phyloP scores from a whole-genome alignment of 768 basidiomycete species.

The Hortiboletus campestris region DNA sequence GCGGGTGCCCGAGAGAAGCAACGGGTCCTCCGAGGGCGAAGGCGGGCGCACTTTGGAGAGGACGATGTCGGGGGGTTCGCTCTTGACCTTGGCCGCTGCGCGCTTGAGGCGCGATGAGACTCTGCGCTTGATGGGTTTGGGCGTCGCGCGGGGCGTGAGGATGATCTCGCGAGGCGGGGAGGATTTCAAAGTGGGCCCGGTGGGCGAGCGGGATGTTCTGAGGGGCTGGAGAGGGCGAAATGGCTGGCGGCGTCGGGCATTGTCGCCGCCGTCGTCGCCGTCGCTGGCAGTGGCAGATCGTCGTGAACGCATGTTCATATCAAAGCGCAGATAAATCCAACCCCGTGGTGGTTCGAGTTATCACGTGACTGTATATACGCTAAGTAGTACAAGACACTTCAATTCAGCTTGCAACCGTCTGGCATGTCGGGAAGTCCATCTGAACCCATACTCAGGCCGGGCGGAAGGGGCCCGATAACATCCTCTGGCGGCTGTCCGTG shows the following conservation, averaged over 20 bases:
- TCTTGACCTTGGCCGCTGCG: constrained; percentile 43
- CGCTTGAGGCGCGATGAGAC: constrained; percentile 24
- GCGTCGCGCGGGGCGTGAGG: constrained; percentile 33
- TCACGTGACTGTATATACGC: constrained; percentile 10
- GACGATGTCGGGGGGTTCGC: constrained; percentile 64
- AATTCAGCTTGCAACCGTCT: constrained; percentile 19
- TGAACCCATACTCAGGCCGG: constrained; percentile 55
- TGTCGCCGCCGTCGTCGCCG: not conserved
- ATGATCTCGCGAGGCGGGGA: constrained; percentile 67
- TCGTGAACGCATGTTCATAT: constrained; percentile 21
- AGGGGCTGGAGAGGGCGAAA: constrained; percentile 18
- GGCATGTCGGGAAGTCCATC: constrained; percentile 55
- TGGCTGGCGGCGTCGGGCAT: constrained; percentile 15
- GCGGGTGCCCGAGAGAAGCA: constrained; percentile 61
- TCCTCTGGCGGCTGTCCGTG: constrained; percentile 76
- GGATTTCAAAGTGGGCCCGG: constrained; percentile 50
- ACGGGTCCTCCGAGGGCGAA: constrained; percentile 74
- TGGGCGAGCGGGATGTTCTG: constrained; percentile 34
- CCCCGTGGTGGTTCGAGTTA: constrained; percentile 3
- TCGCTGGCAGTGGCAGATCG: constrained; percentile 5
- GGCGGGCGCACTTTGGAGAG: constrained; percentile 60
- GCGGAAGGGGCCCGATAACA: constrained; percentile 80
- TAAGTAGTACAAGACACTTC: not conserved
- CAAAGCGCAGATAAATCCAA: constrained; percentile 1
- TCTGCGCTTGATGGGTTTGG: constrained; percentile 42